phyloP scores from a whole-genome alignment of 441 rosid genomes.

The Macaranga tanarius region DNA sequence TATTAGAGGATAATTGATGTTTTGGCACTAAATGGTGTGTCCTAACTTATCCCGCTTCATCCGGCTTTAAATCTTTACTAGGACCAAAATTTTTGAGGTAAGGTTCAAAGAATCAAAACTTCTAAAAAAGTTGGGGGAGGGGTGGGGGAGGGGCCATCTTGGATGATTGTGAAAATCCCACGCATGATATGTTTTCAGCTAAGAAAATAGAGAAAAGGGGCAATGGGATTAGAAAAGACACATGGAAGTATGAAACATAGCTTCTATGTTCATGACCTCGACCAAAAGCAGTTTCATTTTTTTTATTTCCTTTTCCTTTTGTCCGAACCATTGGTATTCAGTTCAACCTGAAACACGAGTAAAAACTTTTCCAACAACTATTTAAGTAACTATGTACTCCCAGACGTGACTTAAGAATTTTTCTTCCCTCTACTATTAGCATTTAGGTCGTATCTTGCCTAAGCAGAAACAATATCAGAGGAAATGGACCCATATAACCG shows the following conservation, averaged over 20 bases:
- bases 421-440: too few species aligned
- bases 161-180: background rate
- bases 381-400: too few species aligned
- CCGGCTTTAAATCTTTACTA: background rate
- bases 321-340: too few species aligned
- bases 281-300: background rate
- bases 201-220: background rate
- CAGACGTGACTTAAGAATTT: too few species aligned
- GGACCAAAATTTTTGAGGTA: background rate
- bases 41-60: background rate
- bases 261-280: background rate
- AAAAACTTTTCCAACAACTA: too few species aligned
- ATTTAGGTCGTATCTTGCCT: too few species aligned
- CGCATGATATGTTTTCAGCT: background rate
- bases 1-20: too few species aligned
- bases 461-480: too few species aligned
- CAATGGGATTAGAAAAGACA: background rate
- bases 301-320: background rate
- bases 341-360: too few species aligned
- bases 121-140: background rate
- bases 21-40: too few species aligned
- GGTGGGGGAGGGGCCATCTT: slow-evolving; percentile 2
- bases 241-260: background rate
- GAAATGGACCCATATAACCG: too few species aligned
- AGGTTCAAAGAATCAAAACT: slow-evolving; percentile 1